These are phyloP conservation scores for Nicotiana benthamiana DNA, from an alignment of 257 asterid species.

Conservation along the genomic window DNA sequence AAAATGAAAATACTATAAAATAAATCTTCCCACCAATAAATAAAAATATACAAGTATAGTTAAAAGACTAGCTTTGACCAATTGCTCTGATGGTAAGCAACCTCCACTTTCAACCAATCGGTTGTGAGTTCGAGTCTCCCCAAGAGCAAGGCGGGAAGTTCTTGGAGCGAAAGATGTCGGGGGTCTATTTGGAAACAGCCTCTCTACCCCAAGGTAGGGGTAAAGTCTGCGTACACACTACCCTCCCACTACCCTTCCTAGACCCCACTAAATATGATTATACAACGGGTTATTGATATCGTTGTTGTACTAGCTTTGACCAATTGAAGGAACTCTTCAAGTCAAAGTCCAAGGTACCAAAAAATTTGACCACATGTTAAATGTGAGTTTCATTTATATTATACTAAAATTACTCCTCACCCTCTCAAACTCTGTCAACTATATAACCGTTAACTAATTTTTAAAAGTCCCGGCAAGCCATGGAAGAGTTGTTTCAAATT, in stretches of 20 bases:
- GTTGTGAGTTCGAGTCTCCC: no score
- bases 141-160: no score
- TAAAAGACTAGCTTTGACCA: not conserved
- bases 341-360: not conserved
- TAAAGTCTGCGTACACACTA: no score
- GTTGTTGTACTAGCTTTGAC: not conserved
- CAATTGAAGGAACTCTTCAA: not conserved
- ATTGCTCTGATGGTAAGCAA: no score
- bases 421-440: not conserved
- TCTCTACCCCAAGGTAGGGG: no score
- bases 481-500: constrained; percentile 27
- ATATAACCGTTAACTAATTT: constrained; percentile 11
- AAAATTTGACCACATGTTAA: constrained; percentile 19
- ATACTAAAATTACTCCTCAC: not conserved
- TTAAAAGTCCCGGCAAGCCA: not conserved
- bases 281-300: no score
- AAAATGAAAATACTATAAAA: no score
- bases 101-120: no score
- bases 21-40: not conserved
- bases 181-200: no score
- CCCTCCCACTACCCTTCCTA: no score
- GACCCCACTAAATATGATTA: no score
- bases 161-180: no score
- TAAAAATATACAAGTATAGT: not conserved
- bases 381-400: not conserved